Conservation (phyloP, 108 stramenopile species). For the Cafeteria roenbergensis region DNA sequence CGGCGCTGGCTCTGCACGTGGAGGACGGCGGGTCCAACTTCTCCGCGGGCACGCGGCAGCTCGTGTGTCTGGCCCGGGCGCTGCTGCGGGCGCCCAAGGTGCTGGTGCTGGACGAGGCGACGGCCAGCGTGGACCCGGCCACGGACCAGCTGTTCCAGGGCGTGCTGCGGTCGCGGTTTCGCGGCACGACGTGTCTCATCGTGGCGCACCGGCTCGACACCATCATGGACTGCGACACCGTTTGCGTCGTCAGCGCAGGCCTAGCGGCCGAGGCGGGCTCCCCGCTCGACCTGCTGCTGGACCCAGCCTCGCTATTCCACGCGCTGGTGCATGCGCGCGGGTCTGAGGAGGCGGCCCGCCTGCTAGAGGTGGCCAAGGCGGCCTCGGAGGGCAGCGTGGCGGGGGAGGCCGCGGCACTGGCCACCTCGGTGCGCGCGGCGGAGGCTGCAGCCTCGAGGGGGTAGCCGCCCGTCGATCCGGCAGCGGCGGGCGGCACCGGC, state of each 20-base stretch:
- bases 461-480: too few species aligned
- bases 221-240: slow-evolving; percentile 69
- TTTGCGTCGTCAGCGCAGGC: slow-evolving; percentile 72
- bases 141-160: slow-evolving; percentile 57
- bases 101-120: slow-evolving; percentile 44
- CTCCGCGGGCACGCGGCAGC: slow-evolving; percentile 37
- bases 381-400: too few species aligned
- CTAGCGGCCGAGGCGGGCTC: slow-evolving; percentile 65
- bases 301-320: too few species aligned
- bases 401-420: too few species aligned
- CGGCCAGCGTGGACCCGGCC: slow-evolving; percentile 37
- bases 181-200: slow-evolving; percentile 56
- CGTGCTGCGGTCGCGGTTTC: slow-evolving; percentile 47
- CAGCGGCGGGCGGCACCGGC: too few species aligned
- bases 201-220: slow-evolving; percentile 88
- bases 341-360: too few species aligned
- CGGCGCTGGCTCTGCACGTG: slow-evolving; percentile 23
- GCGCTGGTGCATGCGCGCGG: too few species aligned
- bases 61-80: slow-evolving; percentile 47
- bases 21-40: slow-evolving; percentile 36
- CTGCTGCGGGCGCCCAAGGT: slow-evolving; percentile 29
- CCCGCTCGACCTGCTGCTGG: slow-evolving; percentile 43
- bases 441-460: too few species aligned
- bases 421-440: too few species aligned
- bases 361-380: too few species aligned